Conservation (phyloP, 768 basidiomycete genomes). For the Tylopilus balloui region DNA sequence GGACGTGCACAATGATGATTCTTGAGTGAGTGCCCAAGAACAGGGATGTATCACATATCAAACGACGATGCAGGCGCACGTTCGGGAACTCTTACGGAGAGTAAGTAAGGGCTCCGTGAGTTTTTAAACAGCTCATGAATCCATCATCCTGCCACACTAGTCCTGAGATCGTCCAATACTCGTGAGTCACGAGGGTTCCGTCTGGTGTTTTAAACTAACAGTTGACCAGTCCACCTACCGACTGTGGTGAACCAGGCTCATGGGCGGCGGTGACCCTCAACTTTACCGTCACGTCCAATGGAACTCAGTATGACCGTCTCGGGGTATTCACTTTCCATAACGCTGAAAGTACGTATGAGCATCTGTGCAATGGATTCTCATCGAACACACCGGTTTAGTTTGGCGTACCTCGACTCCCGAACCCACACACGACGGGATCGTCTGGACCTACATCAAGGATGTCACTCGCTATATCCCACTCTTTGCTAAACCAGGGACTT, state of each 20-base stretch:
- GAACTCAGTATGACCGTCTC: slow-evolving; percentile 71
- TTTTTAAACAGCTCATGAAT: background rate
- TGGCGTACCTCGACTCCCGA: slow-evolving; percentile 82
- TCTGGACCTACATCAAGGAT: slow-evolving; percentile 77
- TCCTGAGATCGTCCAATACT: slow-evolving; percentile 58
- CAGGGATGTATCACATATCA: background rate
- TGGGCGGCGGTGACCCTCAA: slow-evolving; percentile 76
- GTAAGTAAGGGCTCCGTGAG: slow-evolving; percentile 36
- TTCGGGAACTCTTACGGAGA: slow-evolving; percentile 68
- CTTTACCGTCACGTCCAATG: slow-evolving; percentile 74
- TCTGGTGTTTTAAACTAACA: background rate
- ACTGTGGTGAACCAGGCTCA: slow-evolving; percentile 64
- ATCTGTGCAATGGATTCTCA: background rate
- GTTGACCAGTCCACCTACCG: slow-evolving; percentile 55
- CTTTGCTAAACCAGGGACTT: slow-evolving; percentile 61
- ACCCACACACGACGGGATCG: slow-evolving; percentile 64
- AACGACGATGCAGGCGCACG: slow-evolving; percentile 45
- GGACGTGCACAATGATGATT: slow-evolving; percentile 61
- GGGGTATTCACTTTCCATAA: slow-evolving; percentile 73
- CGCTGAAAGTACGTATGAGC: slow-evolving; percentile 58
- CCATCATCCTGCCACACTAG: slow-evolving; percentile 32
- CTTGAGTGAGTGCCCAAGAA: slow-evolving; percentile 45
- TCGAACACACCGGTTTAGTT: slow-evolving; percentile 36
- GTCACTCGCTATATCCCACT: slow-evolving; percentile 69
- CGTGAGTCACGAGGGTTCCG: slow-evolving; percentile 34